A percentile compares a stretch with the other conserved stretches of the same genome.
Evolutionary conservation across 306 rosid species (phyloP).

Genomic region (Sindora glabra): DNA sequence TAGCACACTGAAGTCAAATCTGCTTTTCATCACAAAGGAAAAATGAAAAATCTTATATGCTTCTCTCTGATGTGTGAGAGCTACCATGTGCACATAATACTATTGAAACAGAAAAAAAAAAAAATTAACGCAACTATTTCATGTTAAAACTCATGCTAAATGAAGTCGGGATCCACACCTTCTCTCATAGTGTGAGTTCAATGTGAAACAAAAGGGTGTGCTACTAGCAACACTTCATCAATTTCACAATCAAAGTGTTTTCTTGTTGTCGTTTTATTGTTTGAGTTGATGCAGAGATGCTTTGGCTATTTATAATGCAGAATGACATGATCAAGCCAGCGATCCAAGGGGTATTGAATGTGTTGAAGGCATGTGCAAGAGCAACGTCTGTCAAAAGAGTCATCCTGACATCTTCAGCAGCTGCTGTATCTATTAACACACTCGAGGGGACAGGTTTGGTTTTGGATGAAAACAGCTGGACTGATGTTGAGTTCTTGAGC

Average conservation of each 20-base stretch:
- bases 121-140: no score
- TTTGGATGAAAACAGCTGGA: constrained; percentile 58
- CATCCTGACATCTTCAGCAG: constrained; percentile 76
- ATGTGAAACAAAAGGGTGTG: no score
- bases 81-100: no score
- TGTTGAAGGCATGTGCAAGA: constrained; percentile 54
- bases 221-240: no score
- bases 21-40: no score
- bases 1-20: background rate
- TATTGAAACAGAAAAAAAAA: no score
- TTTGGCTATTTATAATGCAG: constrained; percentile 18
- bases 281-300: background rate
- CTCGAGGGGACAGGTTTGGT: constrained; percentile 45
- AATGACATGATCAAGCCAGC: constrained; percentile 92
- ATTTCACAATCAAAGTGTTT: background rate
- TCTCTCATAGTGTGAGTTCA: no score
- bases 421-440: constrained; percentile 53
- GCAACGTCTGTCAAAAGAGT: constrained; percentile 64
- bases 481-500: constrained; percentile 52
- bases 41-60: no score
- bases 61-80: no score
- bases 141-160: no score
- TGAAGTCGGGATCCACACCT: no score
- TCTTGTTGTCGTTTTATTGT: background rate
- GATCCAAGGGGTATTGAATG: constrained; percentile 57